Conservation (phyloP, 1,284 basidiomycete genomes). For the Apiotrichum sp. region DNA sequence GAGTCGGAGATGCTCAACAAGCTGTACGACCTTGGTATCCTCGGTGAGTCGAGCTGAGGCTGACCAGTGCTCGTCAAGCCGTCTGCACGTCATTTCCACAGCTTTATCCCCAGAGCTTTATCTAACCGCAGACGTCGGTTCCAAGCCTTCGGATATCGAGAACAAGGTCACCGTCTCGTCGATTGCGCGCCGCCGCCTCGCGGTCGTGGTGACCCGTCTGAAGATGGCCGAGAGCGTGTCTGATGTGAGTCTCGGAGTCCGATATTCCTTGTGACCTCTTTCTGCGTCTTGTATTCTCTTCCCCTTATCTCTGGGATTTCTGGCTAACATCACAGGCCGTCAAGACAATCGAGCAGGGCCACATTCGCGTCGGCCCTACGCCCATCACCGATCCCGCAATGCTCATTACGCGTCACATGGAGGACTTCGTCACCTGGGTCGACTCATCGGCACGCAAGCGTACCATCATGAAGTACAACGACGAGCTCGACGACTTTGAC, state of each 20-base stretch:
- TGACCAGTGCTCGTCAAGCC: no score
- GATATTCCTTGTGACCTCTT: no score
- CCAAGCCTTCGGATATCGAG: conserved; percentile 83
- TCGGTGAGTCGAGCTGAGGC: conserved; percentile 47
- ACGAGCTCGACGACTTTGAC: conserved; percentile 93
- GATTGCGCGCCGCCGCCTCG: conserved; percentile 84
- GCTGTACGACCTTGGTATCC: conserved; percentile 93
- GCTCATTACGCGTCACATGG: conserved; percentile 94
- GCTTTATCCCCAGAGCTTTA: neutral
- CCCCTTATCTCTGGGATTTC: no score
- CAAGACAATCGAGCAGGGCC: conserved; percentile 96
- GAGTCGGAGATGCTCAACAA: conserved; percentile 85
- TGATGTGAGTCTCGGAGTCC: conserved; percentile 45
- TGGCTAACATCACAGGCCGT: conserved; percentile 59
- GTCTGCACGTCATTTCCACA: neutral
- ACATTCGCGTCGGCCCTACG: conserved; percentile 93
- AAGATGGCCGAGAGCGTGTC: conserved; percentile 97
- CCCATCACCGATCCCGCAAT: conserved; percentile 95
- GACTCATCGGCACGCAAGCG: conserved; percentile 96
- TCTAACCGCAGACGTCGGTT: conserved; percentile 46
- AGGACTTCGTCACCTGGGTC: conserved; percentile 99
- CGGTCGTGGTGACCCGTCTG: conserved; percentile 83
- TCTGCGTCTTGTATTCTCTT: no score
- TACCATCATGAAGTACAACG: conserved; percentile 93
- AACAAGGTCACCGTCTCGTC: conserved; percentile 93